phyloP scores from a whole-genome alignment of 1,139 yeast species.

The Nakaseomyces sp. region DNA sequence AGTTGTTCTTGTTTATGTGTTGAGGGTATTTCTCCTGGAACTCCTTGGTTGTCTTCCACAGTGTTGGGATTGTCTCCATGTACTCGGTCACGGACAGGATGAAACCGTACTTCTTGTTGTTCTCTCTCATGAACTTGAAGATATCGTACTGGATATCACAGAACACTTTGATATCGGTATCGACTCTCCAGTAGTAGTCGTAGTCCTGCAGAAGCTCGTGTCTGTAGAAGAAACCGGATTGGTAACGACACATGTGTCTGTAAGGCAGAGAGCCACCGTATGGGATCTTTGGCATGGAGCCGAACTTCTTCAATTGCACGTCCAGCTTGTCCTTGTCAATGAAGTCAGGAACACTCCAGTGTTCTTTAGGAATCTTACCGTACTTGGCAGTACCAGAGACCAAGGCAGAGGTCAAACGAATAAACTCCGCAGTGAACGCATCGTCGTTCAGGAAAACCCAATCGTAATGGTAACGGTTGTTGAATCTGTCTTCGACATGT shows the following conservation, averaged over 20 bases:
- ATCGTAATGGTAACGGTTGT: constrained; percentile 52
- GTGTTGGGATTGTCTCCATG: constrained; percentile 65
- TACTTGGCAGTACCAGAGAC: constrained; percentile 45
- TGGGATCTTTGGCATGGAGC: constrained; percentile 35
- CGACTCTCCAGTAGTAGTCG: constrained; percentile 92
- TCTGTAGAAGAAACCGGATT: constrained; percentile 82
- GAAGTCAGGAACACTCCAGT: constrained; percentile 51
- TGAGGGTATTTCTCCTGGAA: constrained; percentile 61
- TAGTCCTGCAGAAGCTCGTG: constrained; percentile 63
- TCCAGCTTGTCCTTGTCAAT: constrained; percentile 47
- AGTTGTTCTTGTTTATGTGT: constrained; percentile 53
- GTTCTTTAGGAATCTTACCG: constrained; percentile 42
- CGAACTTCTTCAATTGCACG: constrained; percentile 20
- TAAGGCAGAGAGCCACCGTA: constrained; percentile 59
- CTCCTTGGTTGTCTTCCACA: constrained; percentile 69
- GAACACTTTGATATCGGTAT: constrained; percentile 68
- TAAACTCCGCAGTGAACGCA: constrained; percentile 42
- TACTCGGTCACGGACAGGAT: constrained; percentile 81
- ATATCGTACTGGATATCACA: constrained; percentile 80
- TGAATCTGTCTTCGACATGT: constrained; percentile 67
- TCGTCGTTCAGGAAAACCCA: constrained; percentile 69
- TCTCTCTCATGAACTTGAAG: constrained; percentile 71
- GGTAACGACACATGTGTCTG: constrained; percentile 87
- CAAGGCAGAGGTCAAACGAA: constrained; percentile 33
- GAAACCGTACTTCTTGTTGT: constrained; percentile 66